Evolutionary conservation across 2,329 filamentous ascomycete species (phyloP), one percentile per base, ranked within the genome.

Genomic region (Diplodia mutila): DNA sequence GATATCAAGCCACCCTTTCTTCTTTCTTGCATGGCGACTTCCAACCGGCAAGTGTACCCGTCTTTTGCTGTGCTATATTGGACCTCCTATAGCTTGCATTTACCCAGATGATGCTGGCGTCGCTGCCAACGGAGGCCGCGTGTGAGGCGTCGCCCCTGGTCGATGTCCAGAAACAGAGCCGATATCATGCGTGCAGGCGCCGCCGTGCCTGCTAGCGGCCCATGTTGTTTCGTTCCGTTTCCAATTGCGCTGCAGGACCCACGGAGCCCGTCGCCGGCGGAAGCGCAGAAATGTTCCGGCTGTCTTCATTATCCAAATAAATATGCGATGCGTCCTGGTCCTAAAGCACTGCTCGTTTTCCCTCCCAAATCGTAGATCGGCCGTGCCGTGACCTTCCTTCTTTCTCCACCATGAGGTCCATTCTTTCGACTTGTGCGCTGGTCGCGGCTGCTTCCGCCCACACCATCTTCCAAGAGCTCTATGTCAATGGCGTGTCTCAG

Each of bases 341-440:
- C 27, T 21, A 59, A 23, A 23, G 32, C 23, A 25, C 23, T 66
- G 69, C 68, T 61, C 70, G 67, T 61, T 65, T 70, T 70, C 69
- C 70, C 68, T 34, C 34, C 9, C 29, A 52, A 14, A 32, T 61
- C 39, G 23, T 32, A 18, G 49, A 63, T 42, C 66, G 57, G 46
- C 52, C 53, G 55, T 23, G 59, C 65, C 54, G 65, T 42, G 32
- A 11, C 14, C 18, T 34, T 32, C 61, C 34, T 61, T 18, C 14
- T 14, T 32, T 59, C 29, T 51, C 85, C 82, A 72, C 37, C 65
- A 59, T 67, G 46, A 29, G 65, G n/a, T 53, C 55, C 46, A 53
- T 70, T 27, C 53, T 74, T 52, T 27, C 72, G 42, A 65, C 72
- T 52, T 73, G 67, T 67, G 67, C 54, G 46, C 55, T 67, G 54